These are phyloP conservation scores for Mucor saturninus DNA, from an alignment of 371 early-diverging fungal species.

Conservation along the genomic window DNA sequence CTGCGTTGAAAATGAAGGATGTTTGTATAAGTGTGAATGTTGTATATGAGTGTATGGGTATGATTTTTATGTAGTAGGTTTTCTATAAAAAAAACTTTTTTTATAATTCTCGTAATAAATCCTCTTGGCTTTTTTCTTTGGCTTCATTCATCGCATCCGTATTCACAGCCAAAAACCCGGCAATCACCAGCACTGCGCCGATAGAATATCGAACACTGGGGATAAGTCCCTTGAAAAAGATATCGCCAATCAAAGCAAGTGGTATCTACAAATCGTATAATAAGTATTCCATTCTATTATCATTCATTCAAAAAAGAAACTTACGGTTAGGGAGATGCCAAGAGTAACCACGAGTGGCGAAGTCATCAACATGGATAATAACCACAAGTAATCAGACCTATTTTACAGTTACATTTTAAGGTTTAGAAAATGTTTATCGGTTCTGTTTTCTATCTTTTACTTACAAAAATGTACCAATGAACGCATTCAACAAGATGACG, in stretches of 20 bases:
- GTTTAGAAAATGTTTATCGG: background rate
- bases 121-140: slow-evolving; percentile 13
- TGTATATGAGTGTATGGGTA: no score
- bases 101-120: background rate
- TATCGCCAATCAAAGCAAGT: slow-evolving; percentile 71
- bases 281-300: background rate
- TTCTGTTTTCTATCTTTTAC: background rate
- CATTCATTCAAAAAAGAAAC: background rate
- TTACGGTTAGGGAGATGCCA: slow-evolving; percentile 72
- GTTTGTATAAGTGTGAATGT: no score
- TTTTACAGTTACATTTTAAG: slow-evolving; percentile 5
- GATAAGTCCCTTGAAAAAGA: slow-evolving; percentile 60
- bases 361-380: slow-evolving; percentile 76
- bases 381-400: slow-evolving; percentile 78
- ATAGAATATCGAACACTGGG: slow-evolving; percentile 58
- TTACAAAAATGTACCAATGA: slow-evolving; percentile 75
- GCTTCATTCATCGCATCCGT: slow-evolving; percentile 37
- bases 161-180: slow-evolving; percentile 69
- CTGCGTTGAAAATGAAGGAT: no score
- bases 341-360: slow-evolving; percentile 79
- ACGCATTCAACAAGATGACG: slow-evolving; percentile 70
- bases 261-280: slow-evolving; percentile 54
- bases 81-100: no score
- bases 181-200: slow-evolving; percentile 67
- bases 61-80: no score